Percentiles rank a stretch among this genome's conserved stretches.
Evolutionary conservation across 495 filamentous ascomycete genomes (phyloP).

Genomic region (Neurospora terricola): DNA sequence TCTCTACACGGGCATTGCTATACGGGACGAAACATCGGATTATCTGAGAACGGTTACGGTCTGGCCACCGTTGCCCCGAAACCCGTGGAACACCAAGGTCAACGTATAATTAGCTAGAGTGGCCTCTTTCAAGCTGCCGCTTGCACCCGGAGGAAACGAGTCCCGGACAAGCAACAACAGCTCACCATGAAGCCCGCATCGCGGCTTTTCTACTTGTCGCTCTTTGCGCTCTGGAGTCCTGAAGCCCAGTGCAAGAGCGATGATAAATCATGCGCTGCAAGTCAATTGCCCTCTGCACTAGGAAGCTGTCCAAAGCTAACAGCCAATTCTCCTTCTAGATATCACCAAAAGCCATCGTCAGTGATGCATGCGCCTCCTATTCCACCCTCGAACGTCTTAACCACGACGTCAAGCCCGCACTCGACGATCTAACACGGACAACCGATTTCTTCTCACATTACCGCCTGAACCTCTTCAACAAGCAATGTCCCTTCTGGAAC

Average conservation of each 20-base stretch:
- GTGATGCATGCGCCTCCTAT: constrained; percentile 90
- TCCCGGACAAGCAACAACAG: neutral
- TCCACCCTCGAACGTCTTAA: constrained; percentile 80
- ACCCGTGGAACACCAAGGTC: neutral
- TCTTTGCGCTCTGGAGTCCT: constrained; percentile 60
- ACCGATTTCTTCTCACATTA: constrained; percentile 98
- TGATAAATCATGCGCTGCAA: constrained; percentile 31
- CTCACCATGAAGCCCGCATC: constrained; percentile 54
- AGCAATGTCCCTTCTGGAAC: constrained; percentile 90
- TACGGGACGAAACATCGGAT: neutral
- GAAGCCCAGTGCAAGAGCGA: constrained; percentile 31
- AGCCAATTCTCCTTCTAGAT: constrained; percentile 30
- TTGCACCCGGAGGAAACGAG: neutral
- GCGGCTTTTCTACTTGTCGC: constrained; percentile 62
- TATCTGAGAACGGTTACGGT: neutral
- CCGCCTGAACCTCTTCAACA: constrained; percentile 90
- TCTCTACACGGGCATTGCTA: neutral
- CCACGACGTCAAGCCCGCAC: constrained; percentile 61
- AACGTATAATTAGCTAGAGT: neutral
- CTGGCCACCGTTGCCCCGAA: neutral
- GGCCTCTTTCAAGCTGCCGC: neutral
- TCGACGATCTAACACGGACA: constrained; percentile 69
- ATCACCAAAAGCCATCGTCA: constrained; percentile 48
- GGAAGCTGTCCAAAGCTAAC: constrained; percentile 18
- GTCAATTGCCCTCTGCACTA: constrained; percentile 12